phyloP scores from a whole-genome alignment of 2,329 filamentous ascomycete species.

The Stagonosporopsis cucurbitacearum region DNA sequence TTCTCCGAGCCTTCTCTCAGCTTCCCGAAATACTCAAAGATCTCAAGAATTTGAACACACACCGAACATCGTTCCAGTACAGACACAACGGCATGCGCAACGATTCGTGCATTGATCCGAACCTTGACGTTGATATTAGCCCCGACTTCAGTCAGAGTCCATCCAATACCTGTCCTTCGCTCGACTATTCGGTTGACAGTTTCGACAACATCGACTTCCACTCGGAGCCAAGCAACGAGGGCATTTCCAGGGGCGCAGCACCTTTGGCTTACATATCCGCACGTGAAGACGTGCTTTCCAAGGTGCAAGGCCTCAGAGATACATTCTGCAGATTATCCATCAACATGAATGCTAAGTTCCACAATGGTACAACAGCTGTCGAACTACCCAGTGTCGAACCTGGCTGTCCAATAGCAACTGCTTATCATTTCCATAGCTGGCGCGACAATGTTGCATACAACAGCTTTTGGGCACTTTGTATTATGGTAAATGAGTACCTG shows the following conservation, averaged over 20 bases:
- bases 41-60: conserved; percentile 28
- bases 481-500: conserved; percentile 39
- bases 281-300: conserved; percentile 28
- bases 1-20: conserved; percentile 38
- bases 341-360: conserved; percentile 31
- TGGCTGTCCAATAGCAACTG: conserved; percentile 27
- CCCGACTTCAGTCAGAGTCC: conserved; percentile 14
- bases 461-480: conserved; percentile 42
- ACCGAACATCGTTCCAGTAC: conserved; percentile 2
- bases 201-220: conserved; percentile 25
- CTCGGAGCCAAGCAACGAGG: conserved; percentile 19
- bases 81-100: not conserved
- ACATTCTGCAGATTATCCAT: conserved; percentile 27
- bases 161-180: conserved; percentile 28
- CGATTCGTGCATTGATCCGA: conserved; percentile 11
- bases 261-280: conserved; percentile 12
- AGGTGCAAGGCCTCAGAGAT: conserved; percentile 34
- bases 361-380: conserved; percentile 28
- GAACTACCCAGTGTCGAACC: conserved; percentile 29
- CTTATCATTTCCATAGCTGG: conserved; percentile 42
- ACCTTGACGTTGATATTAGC: conserved; percentile 1
- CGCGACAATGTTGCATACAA: conserved; percentile 42
- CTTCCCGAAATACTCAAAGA: conserved; percentile 38
- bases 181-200: conserved; percentile 29
- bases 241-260: conserved; percentile 1